Conservation (phyloP, 2,329 filamentous ascomycete species). For the Volutella citrinella region DNA sequence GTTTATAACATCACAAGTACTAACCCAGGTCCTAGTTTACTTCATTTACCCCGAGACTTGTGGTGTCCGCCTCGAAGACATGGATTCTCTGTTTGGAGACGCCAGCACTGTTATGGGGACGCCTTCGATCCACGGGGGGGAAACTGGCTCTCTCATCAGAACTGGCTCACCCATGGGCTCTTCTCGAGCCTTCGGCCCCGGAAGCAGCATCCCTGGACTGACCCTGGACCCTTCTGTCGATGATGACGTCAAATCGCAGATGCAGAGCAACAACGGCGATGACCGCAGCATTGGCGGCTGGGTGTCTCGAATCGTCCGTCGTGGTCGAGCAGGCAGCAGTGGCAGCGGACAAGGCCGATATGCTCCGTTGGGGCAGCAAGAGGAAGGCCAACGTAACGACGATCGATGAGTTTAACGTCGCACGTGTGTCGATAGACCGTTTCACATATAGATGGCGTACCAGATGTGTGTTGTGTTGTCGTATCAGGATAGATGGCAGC, state of each 20-base stretch:
- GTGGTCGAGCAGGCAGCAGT: constrained; percentile 36
- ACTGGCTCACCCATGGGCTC: constrained; percentile 71
- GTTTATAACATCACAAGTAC: constrained; percentile 14
- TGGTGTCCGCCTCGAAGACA: constrained; percentile 91
- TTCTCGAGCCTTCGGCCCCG: constrained; percentile 60
- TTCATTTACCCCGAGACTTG: constrained; percentile 98
- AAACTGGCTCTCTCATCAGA: constrained; percentile 79
- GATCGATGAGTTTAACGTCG: constrained; percentile 19
- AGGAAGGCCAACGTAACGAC: constrained; percentile 30
- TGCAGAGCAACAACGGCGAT: constrained; percentile 29
- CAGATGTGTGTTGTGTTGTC: constrained; percentile 14
- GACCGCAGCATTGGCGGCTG: constrained; percentile 49
- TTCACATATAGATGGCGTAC: constrained; percentile 39
- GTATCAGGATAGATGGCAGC: constrained; percentile 13
- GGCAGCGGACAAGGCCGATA: constrained; percentile 41
- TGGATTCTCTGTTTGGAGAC: constrained; percentile 93
- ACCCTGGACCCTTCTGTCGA: constrained; percentile 72
- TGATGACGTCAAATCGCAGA: constrained; percentile 43
- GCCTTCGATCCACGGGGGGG: constrained; percentile 67
- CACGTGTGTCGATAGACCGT: constrained; percentile 22
- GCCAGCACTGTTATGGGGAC: constrained; percentile 79
- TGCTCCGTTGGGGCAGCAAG: constrained; percentile 40
- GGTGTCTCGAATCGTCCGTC: constrained; percentile 40
- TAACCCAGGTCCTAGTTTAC: constrained; percentile 65
- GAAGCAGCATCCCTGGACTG: constrained; percentile 73